These are phyloP conservation scores for Daphne laureola DNA, from an alignment of 441 rosid species.

Conservation along the genomic window DNA sequence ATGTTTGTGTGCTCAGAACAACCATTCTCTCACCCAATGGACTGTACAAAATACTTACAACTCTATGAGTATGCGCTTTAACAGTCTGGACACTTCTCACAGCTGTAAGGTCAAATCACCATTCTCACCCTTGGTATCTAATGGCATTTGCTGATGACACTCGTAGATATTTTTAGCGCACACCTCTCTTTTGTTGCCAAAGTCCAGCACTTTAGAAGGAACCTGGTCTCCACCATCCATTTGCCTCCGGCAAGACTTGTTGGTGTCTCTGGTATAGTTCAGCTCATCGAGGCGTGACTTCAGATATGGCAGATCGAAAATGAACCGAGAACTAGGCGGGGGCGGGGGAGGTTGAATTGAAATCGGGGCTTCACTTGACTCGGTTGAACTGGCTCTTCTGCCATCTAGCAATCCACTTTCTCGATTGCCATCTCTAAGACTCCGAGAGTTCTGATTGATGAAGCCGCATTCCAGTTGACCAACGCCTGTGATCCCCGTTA, in stretches of 20 bases:
- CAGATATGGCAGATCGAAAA: conserved; percentile 33
- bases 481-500: conserved; percentile 10
- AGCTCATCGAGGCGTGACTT: conserved; percentile 30
- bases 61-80: no score
- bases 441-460: background rate
- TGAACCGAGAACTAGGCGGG: conserved; percentile 18
- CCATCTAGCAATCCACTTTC: conserved; percentile 4
- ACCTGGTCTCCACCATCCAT: conserved; percentile 5
- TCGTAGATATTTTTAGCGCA: conserved; percentile 9
- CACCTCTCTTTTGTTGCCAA: conserved; percentile 1
- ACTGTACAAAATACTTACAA: no score
- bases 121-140: conserved; percentile 18
- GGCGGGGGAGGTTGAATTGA: conserved; percentile 10
- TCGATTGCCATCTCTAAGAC: conserved; percentile 3
- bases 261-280: conserved; percentile 17
- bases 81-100: conserved; percentile 8
- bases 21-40: no score
- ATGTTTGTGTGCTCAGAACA: no score
- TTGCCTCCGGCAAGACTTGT: conserved; percentile 11
- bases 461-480: conserved; percentile 1
- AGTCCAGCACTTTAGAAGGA: conserved; percentile 1
- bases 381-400: conserved; percentile 5
- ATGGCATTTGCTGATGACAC: conserved; percentile 11
- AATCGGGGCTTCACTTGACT: conserved; percentile 5
- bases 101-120: conserved; percentile 21